These are phyloP conservation scores for Dendrocalamus latiflorus DNA, from an alignment of 202 grass and related monocot species.

Conservation along the genomic window DNA sequence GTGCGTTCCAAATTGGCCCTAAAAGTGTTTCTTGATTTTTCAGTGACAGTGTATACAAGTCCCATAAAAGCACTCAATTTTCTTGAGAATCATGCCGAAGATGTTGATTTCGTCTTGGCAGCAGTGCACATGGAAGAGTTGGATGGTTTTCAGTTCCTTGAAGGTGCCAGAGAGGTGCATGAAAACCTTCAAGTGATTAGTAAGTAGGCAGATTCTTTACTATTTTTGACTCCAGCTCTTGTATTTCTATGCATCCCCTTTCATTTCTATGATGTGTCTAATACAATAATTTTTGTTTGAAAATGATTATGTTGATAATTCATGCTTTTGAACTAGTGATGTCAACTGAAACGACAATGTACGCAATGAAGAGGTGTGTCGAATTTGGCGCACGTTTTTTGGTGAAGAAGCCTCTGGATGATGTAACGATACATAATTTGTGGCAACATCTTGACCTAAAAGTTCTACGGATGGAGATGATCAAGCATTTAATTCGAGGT, in stretches of 20 bases:
- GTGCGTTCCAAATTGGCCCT: too few relatives aligned
- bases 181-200: constrained; percentile 5
- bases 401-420: not conserved
- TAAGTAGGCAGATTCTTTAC: not conserved
- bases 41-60: not conserved
- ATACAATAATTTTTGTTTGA: not conserved
- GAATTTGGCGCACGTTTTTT: not conserved
- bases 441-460: constrained; percentile 6
- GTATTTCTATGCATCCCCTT: not conserved
- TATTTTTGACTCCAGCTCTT: not conserved
- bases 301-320: not conserved
- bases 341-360: not conserved
- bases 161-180: not conserved
- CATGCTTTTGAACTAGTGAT: not conserved
- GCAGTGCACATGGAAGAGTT: not conserved
- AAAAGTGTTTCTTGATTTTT: not conserved
- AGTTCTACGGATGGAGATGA: not conserved
- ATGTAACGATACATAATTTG: not conserved
- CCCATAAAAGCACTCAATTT: not conserved
- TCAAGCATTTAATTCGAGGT: constrained; percentile 18
- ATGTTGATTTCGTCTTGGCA: not conserved
- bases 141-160: not conserved
- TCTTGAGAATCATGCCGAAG: not conserved
- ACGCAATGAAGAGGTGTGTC: not conserved
- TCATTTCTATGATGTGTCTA: not conserved